phyloP scores from a whole-genome alignment of 2,329 filamentous ascomycete species.

The Blastomyces percursus region DNA sequence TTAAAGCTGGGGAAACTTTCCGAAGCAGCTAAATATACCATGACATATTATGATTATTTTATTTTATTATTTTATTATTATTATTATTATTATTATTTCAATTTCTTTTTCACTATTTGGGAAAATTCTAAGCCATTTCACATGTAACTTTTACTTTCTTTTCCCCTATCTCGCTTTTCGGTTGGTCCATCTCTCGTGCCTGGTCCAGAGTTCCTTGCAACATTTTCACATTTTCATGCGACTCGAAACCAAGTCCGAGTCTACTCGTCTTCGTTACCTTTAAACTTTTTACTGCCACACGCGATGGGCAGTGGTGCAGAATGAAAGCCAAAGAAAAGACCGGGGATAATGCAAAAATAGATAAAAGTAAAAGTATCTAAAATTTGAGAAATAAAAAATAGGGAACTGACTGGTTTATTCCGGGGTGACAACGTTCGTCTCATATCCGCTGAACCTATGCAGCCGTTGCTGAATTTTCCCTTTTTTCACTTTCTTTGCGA shows the following conservation, averaged over 20 bases:
- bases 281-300: constrained; percentile 2
- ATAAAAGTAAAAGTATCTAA: neutral
- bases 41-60: neutral
- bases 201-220: constrained; percentile 1
- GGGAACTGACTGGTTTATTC: neutral
- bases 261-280: neutral
- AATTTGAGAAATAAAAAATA: neutral
- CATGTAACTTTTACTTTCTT: neutral
- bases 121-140: neutral
- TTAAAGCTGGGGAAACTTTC: neutral
- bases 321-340: neutral
- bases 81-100: neutral
- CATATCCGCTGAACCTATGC: neutral
- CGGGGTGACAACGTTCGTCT: neutral
- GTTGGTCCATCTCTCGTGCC: neutral
- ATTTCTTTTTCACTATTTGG: neutral
- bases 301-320: constrained; percentile 7
- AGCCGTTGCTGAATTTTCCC: too few species aligned
- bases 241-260: constrained; percentile 1
- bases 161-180: neutral
- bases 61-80: neutral
- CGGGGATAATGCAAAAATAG: constrained; percentile 1
- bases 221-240: too few species aligned
- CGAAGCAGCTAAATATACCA: neutral
- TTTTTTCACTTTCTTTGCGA: neutral